A percentile compares a stretch with the other conserved stretches of the same genome.
Evolutionary conservation across 2,329 filamentous ascomycete species (phyloP).

Genomic region (Calonectria multiphialidica): DNA sequence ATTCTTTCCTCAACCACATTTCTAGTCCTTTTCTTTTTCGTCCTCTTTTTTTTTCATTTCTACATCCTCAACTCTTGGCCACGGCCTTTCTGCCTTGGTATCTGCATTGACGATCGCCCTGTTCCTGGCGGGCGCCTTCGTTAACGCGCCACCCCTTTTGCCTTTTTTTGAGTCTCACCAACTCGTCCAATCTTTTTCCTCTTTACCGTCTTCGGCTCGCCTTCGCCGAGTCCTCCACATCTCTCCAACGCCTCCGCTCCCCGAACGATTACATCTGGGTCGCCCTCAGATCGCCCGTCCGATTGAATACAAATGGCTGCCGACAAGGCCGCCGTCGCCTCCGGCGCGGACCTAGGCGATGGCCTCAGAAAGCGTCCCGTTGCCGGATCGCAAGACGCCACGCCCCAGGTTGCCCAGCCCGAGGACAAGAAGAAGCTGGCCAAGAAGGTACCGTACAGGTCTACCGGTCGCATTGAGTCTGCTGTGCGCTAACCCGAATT

Average conservation of each 20-base stretch:
- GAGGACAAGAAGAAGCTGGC: constrained; percentile 71
- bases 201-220: constrained; percentile 34
- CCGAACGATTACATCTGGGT: constrained; percentile 21
- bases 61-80: constrained; percentile 29
- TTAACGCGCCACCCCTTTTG: constrained; percentile 39
- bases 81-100: constrained; percentile 36
- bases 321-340: constrained; percentile 67
- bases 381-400: constrained; percentile 50
- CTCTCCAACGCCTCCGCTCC: constrained; percentile 24
- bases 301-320: constrained; percentile 61
- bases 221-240: constrained; percentile 26
- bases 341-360: constrained; percentile 70
- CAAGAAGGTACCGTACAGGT: constrained; percentile 62
- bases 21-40: constrained; percentile 35
- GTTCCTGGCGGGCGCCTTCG: constrained; percentile 29
- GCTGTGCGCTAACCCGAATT: constrained; percentile 34
- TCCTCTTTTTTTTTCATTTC: constrained; percentile 36
- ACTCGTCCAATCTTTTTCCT: constrained; percentile 53
- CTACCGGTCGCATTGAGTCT: background rate
- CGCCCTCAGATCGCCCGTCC: constrained; percentile 19
- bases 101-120: constrained; percentile 42
- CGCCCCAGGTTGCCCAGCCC: constrained; percentile 55
- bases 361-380: constrained; percentile 67
- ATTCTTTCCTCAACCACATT: constrained; percentile 35
- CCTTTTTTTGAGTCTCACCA: constrained; percentile 48